Evolutionary conservation across 2,329 filamentous ascomycete species (phyloP).

Genomic region (Lasiodiplodia gonubiensis): DNA sequence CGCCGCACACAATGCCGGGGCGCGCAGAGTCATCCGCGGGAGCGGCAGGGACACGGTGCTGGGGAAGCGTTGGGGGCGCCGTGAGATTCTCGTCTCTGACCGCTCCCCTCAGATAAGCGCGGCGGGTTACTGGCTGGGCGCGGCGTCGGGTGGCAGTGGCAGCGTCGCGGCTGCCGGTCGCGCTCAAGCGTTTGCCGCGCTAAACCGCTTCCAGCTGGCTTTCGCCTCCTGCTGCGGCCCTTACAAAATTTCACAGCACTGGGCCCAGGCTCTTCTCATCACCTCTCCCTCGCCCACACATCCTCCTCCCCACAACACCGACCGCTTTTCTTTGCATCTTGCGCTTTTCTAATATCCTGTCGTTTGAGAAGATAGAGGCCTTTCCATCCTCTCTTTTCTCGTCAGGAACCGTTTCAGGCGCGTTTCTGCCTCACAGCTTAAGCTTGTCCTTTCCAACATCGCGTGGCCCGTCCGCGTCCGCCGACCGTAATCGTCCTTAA

Average conservation of each 20-base stretch:
- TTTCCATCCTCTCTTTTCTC: constrained; percentile 42
- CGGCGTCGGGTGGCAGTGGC: constrained; percentile 18
- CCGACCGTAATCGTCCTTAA: constrained; percentile 19
- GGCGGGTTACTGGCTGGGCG: constrained; percentile 13
- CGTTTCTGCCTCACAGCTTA: constrained; percentile 44
- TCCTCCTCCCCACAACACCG: constrained; percentile 36
- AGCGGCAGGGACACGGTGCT: neutral
- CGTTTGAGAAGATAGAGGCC: constrained; percentile 46
- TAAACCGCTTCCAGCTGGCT: constrained; percentile 18
- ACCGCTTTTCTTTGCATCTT: constrained; percentile 41
- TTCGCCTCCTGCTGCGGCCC: constrained; percentile 27
- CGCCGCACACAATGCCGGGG: constrained; percentile 17
- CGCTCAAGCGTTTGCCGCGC: constrained; percentile 11
- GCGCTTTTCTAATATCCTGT: constrained; percentile 46
- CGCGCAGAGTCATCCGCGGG: neutral
- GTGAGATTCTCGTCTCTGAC: constrained; percentile 17
- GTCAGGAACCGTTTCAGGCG: constrained; percentile 48
- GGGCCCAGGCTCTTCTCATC: constrained; percentile 32
- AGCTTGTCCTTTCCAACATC: constrained; percentile 25
- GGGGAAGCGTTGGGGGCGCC: constrained; percentile 7
- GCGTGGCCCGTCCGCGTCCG: constrained; percentile 19
- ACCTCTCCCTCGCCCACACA: constrained; percentile 24
- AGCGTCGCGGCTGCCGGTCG: constrained; percentile 7
- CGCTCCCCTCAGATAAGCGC: constrained; percentile 18
- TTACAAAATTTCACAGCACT: constrained; percentile 28